Evolutionary conservation across 164 flowering plant species (phyloP).

Genomic region (Sedum album): DNA sequence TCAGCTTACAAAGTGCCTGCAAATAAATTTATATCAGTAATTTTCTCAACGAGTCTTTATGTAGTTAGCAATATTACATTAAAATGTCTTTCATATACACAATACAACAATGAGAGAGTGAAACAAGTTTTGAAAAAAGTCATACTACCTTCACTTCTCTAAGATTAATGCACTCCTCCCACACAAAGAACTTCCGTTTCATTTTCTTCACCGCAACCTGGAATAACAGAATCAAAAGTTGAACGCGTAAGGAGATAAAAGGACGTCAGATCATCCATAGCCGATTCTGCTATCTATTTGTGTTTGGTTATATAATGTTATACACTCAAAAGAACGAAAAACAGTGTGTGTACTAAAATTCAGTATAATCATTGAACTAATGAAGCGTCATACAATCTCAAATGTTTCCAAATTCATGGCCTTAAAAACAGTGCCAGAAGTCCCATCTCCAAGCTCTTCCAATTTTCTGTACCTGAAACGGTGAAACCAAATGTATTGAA

Average conservation of each 20-base stretch:
- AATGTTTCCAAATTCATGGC: slow-evolving; percentile 56
- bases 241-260: neutral
- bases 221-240: neutral
- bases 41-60: neutral
- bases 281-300: no score
- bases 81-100: neutral
- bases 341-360: no score
- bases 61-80: no score
- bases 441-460: slow-evolving; percentile 89
- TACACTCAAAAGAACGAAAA: no score
- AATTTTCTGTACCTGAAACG: slow-evolving; percentile 50
- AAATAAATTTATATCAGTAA: slow-evolving; percentile 9
- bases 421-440: slow-evolving; percentile 81
- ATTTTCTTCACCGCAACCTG: slow-evolving; percentile 92
- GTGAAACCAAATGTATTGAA: slow-evolving; percentile 11
- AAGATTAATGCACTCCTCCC: slow-evolving; percentile 81
- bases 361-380: no score
- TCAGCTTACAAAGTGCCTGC: slow-evolving; percentile 74
- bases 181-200: slow-evolving; percentile 74
- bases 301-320: no score
- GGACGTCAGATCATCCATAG: neutral
- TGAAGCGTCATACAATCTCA: slow-evolving; percentile 55
- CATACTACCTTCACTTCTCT: slow-evolving; percentile 69
- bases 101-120: neutral
- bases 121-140: slow-evolving; percentile 13